These are phyloP conservation scores for Colletotrichum magnum DNA, from an alignment of 2,329 filamentous ascomycete genomes.

Conservation along the genomic window DNA sequence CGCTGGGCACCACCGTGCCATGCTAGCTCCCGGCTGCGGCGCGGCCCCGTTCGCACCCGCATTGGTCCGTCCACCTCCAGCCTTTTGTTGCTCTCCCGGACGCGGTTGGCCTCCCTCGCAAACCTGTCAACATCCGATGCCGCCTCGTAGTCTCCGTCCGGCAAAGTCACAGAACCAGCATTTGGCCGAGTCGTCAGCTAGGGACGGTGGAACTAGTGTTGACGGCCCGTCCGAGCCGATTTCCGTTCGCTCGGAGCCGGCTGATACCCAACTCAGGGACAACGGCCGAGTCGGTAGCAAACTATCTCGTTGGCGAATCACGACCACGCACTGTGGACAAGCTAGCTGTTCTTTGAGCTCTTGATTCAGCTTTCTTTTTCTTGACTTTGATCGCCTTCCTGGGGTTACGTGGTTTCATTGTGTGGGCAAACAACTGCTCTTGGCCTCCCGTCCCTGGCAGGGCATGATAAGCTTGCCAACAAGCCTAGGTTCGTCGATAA, in stretches of 20 bases:
- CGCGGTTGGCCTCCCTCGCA: neutral
- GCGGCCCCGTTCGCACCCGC: slow-evolving; percentile 30
- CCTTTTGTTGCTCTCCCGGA: slow-evolving; percentile 3
- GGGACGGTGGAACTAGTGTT: neutral
- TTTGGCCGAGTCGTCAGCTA: slow-evolving; percentile 3
- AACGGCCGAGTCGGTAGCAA: slow-evolving; percentile 9
- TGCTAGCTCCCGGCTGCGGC: slow-evolving; percentile 30
- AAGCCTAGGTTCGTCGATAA: neutral
- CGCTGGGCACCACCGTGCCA: slow-evolving; percentile 22
- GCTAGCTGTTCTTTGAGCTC: neutral
- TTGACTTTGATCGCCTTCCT: neutral
- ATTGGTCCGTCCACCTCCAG: slow-evolving; percentile 25
- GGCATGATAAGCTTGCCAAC: neutral
- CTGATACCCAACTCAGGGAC: neutral
- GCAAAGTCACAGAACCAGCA: neutral
- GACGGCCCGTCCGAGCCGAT: neutral
- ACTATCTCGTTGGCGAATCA: neutral
- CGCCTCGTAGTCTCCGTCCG: slow-evolving; percentile 1
- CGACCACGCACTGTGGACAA: slow-evolving; percentile 1
- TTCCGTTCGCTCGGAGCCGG: slow-evolving; percentile 9
- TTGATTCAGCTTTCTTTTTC: slow-evolving; percentile 7
- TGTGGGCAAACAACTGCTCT: neutral
- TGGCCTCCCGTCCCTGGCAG: neutral
- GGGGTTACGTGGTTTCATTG: neutral
- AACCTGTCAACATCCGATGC: slow-evolving; percentile 2